phyloP scores from a whole-genome alignment of 2,329 filamentous ascomycete species.

The Pezicula radicicola region DNA sequence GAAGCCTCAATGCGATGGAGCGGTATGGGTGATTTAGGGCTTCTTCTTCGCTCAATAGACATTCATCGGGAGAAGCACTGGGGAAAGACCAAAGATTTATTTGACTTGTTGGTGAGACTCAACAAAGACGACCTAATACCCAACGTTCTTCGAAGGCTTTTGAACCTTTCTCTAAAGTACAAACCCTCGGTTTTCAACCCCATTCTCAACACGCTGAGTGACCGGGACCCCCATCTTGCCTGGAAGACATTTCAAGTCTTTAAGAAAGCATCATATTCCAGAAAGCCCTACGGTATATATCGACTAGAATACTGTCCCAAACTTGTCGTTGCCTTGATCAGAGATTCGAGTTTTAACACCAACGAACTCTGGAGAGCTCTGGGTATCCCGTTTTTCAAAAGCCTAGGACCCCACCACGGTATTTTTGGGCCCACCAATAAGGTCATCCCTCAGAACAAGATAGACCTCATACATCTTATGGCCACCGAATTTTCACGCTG shows the following conservation, averaged over 20 bases:
- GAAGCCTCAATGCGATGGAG: not conserved
- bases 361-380: conserved; percentile 18
- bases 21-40: conserved; percentile 1
- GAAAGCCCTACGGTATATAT: not conserved
- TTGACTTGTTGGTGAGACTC: conserved; percentile 8
- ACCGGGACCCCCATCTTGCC: conserved; percentile 1
- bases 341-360: conserved; percentile 4
- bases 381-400: conserved; percentile 13
- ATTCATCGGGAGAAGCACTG: conserved; percentile 7
- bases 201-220: conserved; percentile 11
- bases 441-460: conserved; percentile 10
- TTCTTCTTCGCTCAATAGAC: conserved; percentile 10
- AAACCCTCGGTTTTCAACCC: conserved; percentile 6
- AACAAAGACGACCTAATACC: conserved; percentile 6
- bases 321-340: conserved; percentile 18
- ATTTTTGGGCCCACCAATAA: conserved; percentile 3
- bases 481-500: conserved; percentile 22
- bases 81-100: conserved; percentile 4
- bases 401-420: not conserved
- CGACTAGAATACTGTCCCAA: conserved; percentile 3
- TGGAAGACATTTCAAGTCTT: not conserved
- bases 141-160: conserved; percentile 4
- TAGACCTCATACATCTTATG: conserved; percentile 19
- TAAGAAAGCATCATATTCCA: conserved; percentile 5
- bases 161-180: conserved; percentile 5